Conservation (phyloP, 306 rosid species). For the Quercus alba region DNA sequence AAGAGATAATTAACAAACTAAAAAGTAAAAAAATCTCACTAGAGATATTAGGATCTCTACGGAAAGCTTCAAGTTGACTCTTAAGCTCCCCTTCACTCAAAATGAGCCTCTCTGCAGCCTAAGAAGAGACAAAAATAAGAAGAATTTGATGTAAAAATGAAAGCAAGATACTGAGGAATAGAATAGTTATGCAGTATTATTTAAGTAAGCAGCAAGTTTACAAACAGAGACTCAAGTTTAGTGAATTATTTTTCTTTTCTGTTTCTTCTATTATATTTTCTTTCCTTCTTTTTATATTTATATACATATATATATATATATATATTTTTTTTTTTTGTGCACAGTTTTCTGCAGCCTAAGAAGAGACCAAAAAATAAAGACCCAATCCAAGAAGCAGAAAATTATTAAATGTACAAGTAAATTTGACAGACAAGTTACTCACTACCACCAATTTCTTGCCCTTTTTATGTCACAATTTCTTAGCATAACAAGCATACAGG, state of each 20-base stretch:
- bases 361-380: no score
- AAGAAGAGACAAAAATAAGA: slow-evolving; percentile 17
- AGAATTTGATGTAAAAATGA: slow-evolving; percentile 6
- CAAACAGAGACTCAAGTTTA: neutral
- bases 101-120: slow-evolving; percentile 95
- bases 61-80: slow-evolving; percentile 65
- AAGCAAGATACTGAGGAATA: neutral
- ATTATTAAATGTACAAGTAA: no score
- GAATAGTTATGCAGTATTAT: neutral
- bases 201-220: neutral
- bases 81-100: slow-evolving; percentile 73
- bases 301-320: no score
- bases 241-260: neutral
- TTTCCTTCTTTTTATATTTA: neutral
- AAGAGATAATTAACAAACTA: neutral
- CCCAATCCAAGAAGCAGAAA: no score
- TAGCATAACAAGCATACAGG: neutral
- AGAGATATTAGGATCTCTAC: slow-evolving; percentile 66
- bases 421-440: neutral
- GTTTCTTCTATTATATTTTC: neutral
- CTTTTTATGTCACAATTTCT: neutral
- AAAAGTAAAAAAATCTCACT: slow-evolving; percentile 47
- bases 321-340: no score
- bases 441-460: neutral
- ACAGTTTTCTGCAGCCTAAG: no score